phyloP scores from a whole-genome alignment of 2,329 filamentous ascomycete genomes.

The Trichoderma sp. region DNA sequence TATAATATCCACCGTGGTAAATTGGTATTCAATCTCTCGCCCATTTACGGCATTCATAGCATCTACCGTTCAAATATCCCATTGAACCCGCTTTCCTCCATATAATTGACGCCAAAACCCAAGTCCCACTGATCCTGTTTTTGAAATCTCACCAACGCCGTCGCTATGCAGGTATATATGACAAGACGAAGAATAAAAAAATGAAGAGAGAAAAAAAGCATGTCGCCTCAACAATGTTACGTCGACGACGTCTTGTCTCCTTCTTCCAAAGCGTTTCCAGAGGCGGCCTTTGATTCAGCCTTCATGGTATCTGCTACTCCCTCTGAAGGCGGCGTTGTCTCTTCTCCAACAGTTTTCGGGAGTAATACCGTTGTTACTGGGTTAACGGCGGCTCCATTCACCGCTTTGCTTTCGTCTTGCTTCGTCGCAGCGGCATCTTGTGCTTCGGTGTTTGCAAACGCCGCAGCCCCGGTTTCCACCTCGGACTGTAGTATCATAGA shows the following conservation, averaged over 20 bases:
- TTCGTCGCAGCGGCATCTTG: not conserved
- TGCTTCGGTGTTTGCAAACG: slow-evolving; percentile 22
- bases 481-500: slow-evolving; percentile 44
- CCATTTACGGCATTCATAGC: too few relatives aligned
- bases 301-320: not conserved
- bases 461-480: slow-evolving; percentile 22
- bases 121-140: not conserved
- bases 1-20: not conserved
- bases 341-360: not conserved
- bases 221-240: not conserved
- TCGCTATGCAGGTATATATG: slow-evolving; percentile 28
- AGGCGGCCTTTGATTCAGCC: not conserved
- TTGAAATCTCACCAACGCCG: slow-evolving; percentile 25
- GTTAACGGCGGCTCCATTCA: not conserved
- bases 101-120: not conserved
- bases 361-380: not conserved
- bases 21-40: not conserved
- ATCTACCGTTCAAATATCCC: not conserved
- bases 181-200: not conserved
- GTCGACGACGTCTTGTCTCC: not conserved
- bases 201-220: not conserved
- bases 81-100: not conserved
- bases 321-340: not conserved
- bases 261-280: not conserved
- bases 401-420: not conserved